Base-by-base conservation (phyloP, 129 eudicot species). In the Flaveria linearis region DNA sequence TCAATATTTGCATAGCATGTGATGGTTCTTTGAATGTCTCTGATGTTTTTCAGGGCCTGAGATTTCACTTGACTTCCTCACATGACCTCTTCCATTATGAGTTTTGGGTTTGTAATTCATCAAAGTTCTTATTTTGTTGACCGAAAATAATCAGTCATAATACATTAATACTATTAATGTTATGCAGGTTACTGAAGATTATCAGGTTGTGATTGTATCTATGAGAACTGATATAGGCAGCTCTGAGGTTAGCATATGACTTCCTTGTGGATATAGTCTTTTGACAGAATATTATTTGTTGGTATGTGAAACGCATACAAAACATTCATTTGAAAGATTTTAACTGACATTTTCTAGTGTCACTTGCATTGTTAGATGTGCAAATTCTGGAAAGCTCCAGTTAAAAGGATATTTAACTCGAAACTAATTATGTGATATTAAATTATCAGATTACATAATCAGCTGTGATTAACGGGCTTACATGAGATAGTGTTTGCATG, bases 1-100 rank as follows among this genome's bases (percentile, higher is more conserved):
- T 22, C 67, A 33, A 56, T 43, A 10, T 50, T 67, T 73, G 73
- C 57, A 52, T 42, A 28, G 50, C 12, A 15, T 73, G 9, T 60
- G 25, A 74, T 17, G 69, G 45, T 42, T 69, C 26, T 5, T 23
- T 80, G 18, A 39, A 36, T 22, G 26, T 15, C 55, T 13, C 62
- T 82, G 49, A 69, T 78, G 17, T 43, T 49, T 82, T 26, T 75
- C 76, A 94, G 99, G 99, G 99, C 58, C 72, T 94, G 81, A 87
- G 85, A 81, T 75, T 51, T 83, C 99, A 94, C 89, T 85, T 94
- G 81, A 68, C 84, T 47, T 67, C 99, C 47, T 89, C 88, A 47
- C 99, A 94, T 73, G 99, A 94, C 84, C 87, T 94, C 61, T 94
- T 94, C 88, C 82, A 57, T 86, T 94, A 81, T 82, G 97, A 94